These are phyloP conservation scores for Acrocalymma vagum DNA, from an alignment of 2,329 filamentous ascomycete species.

Conservation along the genomic window DNA sequence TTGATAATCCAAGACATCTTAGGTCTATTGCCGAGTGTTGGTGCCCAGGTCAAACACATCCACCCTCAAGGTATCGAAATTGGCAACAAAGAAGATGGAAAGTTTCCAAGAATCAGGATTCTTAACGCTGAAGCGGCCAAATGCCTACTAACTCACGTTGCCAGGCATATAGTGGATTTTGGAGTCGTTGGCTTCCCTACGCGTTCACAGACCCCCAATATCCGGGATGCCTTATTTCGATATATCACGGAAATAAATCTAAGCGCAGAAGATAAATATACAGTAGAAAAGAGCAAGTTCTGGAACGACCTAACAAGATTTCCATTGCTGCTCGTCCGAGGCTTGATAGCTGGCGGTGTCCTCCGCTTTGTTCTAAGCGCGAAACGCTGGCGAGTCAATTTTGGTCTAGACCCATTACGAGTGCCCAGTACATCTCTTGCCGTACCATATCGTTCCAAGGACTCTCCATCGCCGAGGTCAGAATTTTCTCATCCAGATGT, in stretches of 20 bases:
- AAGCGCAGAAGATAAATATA: constrained; percentile 34
- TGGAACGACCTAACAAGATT: constrained; percentile 47
- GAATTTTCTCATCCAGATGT: constrained; percentile 77
- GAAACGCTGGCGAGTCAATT: constrained; percentile 73
- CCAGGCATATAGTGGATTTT: constrained; percentile 49
- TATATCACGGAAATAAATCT: constrained; percentile 57
- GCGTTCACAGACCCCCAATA: constrained; percentile 36
- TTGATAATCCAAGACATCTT: constrained; percentile 63
- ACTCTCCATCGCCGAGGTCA: constrained; percentile 66
- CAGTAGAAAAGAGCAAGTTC: constrained; percentile 32
- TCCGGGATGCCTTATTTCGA: constrained; percentile 44
- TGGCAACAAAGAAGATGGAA: constrained; percentile 31
- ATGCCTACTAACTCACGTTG: constrained; percentile 32
- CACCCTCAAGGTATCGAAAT: constrained; percentile 57
- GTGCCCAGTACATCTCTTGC: constrained; percentile 61
- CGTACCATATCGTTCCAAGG: constrained; percentile 74
- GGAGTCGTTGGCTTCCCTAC: constrained; percentile 59
- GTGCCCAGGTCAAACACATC: constrained; percentile 31
- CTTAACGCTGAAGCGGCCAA: constrained; percentile 50
- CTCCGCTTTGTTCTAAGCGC: constrained; percentile 61
- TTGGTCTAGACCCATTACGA: constrained; percentile 59
- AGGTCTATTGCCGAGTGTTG: constrained; percentile 49
- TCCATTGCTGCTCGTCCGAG: constrained; percentile 59
- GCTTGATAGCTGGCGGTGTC: constrained; percentile 65
- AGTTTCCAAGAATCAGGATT: constrained; percentile 61